Conservation (phyloP, 2,329 filamentous ascomycete genomes). For the Chaetomium globosum region DNA sequence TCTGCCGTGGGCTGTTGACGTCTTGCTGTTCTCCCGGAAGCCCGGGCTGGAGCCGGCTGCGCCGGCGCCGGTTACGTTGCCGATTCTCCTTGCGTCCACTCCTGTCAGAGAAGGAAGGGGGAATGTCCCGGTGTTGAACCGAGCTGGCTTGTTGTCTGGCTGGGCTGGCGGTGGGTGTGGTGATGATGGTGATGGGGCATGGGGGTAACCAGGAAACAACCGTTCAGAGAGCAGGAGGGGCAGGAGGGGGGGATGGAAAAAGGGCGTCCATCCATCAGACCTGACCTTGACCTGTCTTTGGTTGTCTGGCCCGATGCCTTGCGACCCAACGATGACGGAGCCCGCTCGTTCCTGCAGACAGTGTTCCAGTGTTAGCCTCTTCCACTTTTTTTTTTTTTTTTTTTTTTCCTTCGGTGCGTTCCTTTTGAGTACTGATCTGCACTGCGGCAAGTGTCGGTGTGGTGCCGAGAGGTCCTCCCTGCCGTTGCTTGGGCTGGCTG, state of each 20-base stretch:
- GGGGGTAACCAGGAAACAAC: neutral
- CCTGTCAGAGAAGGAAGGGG: neutral
- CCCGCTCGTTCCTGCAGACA: constrained; percentile 25
- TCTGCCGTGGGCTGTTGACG: neutral
- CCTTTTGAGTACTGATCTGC: constrained; percentile 6
- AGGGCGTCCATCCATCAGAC: neutral
- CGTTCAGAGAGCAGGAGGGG: neutral
- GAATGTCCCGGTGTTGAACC: neutral
- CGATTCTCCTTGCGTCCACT: neutral
- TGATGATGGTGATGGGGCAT: neutral
- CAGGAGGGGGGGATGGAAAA: neutral
- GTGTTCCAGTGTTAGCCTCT: neutral
- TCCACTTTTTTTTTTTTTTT: neutral
- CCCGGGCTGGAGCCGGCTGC: neutral
- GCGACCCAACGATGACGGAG: constrained; percentile 20
- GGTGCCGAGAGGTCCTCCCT: neutral
- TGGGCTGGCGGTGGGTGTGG: neutral
- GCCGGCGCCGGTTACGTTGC: constrained; percentile 8
- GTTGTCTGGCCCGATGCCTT: constrained; percentile 9
- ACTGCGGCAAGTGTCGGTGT: constrained; percentile 17
- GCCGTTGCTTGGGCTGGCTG: neutral
- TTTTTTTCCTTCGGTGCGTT: neutral
- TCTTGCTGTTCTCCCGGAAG: neutral
- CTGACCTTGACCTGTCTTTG: too few relatives aligned
- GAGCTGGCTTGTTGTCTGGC: neutral